Percentiles rank a stretch among this genome's conserved stretches.
Conservation (phyloP, 1,284 basidiomycete species). For the Fomitopsis schrenkii region DNA sequence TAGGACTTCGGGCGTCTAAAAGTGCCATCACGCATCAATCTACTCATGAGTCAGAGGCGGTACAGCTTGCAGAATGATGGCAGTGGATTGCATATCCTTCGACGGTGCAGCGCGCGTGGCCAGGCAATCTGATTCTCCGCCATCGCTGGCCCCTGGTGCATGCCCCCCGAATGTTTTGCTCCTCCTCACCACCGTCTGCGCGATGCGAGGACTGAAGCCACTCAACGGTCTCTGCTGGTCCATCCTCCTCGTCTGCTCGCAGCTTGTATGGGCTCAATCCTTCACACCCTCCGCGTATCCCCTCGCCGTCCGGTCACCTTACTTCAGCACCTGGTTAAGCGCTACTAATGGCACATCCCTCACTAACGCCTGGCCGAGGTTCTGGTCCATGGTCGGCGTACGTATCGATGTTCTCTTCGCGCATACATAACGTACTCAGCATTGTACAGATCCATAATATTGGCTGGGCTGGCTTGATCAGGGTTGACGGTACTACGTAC, state of each 20-base stretch:
- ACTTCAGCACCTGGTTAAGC: slow-evolving; percentile 13
- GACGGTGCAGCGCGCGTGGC: not conserved
- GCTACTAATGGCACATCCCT: not conserved
- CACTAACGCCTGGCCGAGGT: slow-evolving; percentile 10
- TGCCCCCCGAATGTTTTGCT: not conserved
- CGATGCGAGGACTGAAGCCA: not conserved
- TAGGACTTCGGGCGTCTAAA: not conserved
- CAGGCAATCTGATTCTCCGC: not conserved
- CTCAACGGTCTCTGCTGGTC: not conserved
- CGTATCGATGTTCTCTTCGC: not conserved
- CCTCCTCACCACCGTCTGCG: not conserved
- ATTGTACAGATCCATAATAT: not conserved
- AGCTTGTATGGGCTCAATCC: not conserved
- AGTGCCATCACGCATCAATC: not conserved
- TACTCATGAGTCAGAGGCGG: not conserved
- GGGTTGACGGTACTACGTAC: slow-evolving; percentile 17
- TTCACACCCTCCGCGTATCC: slow-evolving; percentile 6
- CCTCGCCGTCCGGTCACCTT: slow-evolving; percentile 9
- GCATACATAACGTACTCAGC: not conserved
- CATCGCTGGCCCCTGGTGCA: not conserved
- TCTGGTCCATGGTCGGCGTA: slow-evolving; percentile 7
- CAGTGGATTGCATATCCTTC: not conserved
- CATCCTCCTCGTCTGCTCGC: not conserved
- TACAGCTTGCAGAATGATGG: not conserved
- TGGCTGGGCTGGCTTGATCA: slow-evolving; percentile 18